Evolutionary conservation across 2,329 filamentous ascomycete species (phyloP), one percentile per base, ranked within the genome.

Genomic region (Fusarium sp.): DNA sequence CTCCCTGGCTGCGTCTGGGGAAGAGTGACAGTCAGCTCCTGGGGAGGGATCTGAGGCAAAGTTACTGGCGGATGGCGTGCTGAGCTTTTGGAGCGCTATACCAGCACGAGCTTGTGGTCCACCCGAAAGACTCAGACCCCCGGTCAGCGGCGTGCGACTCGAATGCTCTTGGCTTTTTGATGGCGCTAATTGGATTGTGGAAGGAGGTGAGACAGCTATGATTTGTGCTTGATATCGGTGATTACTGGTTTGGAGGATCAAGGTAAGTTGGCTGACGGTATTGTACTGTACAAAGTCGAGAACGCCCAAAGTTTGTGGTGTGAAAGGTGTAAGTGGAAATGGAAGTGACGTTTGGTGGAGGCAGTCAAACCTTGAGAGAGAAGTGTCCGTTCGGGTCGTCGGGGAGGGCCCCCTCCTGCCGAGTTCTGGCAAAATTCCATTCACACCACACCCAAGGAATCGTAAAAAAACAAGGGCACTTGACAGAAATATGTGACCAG

Each of bases 31-130:
- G 52, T 55, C 56, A 22, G 60, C 45, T 26, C 52, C 55, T 50
- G 63, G 67, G 66, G 62, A 50, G 53, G 60, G 67, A 66, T 72
- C 64, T 73, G 72, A 75, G 73, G 73, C 73, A 74, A 75, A 65
- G 73, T 65, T 45, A 66, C 62, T 62, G 68, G 65, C 55, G 68
- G 73, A 75, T 75, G 73, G 73, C 73, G 73, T 75, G 73, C 73
- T 74, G 70, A 61, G 59, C 52, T 52, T 54, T 36, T 22, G 33
- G 58, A 57, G 55, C 53, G 66, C 68, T 66, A 74, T 48, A 43
- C 58, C 53, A 66, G 61, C 61, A 54, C 38, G 36, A 67, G 56
- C 51, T 63, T 55, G 55, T 64, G 69, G 55, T 68, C 70, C 71
- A 71, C 70, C 63, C 50, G 38, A 51, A 58, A 62, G 61, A 61